A percentile compares a stretch with the other conserved stretches of the same genome.
Conservation (phyloP, 2,329 filamentous ascomycete genomes). For the Xylariaceae sp. region DNA sequence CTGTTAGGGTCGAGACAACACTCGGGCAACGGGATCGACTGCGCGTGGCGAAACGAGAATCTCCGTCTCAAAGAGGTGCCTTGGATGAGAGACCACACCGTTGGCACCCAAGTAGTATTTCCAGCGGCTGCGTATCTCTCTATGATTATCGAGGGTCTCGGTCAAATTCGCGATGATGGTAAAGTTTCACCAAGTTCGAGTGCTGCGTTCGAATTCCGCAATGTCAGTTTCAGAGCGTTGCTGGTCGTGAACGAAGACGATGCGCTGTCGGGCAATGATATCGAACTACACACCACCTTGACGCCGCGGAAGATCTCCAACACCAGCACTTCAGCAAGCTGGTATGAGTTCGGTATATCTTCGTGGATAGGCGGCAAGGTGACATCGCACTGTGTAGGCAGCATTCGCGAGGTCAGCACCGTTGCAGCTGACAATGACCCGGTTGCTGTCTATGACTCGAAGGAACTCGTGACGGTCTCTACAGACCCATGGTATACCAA, state of each 20-base stretch:
- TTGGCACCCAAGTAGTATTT: constrained; percentile 17
- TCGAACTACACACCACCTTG: constrained; percentile 14
- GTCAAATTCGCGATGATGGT: constrained; percentile 15
- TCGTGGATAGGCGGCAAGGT: constrained; percentile 8
- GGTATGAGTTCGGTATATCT: constrained; percentile 19
- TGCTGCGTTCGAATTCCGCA: background rate
- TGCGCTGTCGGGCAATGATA: background rate
- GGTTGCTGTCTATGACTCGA: background rate
- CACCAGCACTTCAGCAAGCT: constrained; percentile 4
- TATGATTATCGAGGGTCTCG: constrained; percentile 19
- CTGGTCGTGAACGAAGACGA: background rate
- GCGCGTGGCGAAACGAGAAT: constrained; percentile 20
- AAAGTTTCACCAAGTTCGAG: no score
- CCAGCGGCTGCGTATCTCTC: constrained; percentile 21
- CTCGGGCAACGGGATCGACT: constrained; percentile 13
- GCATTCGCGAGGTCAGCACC: constrained; percentile 1
- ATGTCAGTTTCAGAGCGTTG: background rate
- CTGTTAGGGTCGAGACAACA: no score
- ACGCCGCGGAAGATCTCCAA: constrained; percentile 1
- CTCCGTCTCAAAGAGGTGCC: constrained; percentile 14
- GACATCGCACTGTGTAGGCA: constrained; percentile 17
- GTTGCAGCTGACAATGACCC: background rate
- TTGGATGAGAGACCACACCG: constrained; percentile 21
- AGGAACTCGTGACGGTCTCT: background rate
- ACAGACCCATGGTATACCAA: constrained; percentile 21